Base-by-base conservation (phyloP, 2,329 filamentous ascomycete genomes). In the Monosporascus sp. region DNA sequence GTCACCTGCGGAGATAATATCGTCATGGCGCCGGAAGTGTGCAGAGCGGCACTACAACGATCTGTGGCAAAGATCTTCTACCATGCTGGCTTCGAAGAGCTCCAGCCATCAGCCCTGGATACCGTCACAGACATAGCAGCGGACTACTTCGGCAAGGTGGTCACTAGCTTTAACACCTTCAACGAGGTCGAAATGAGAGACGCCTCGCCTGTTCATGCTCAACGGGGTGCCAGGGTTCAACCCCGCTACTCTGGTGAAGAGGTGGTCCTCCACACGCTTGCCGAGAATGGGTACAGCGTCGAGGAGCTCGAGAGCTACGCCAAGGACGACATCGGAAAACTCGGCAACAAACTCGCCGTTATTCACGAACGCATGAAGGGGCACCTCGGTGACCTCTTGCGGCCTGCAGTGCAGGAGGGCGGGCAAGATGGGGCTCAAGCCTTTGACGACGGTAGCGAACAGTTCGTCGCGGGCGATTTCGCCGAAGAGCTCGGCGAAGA, bases 401-500 rank as follows among this genome's bases (percentile, higher is more conserved):
- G 94, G 24, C 94, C 94, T 48, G 94, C 93, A 28, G 80, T 99
- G 50, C 82, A 85, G 41, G 89, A 96, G 63, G 85, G 82, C 45
- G 88, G 88, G 37, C 82, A 84, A 35, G 94, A 97, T 66, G 94
- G 66, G 6, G 91, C 87, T 5, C 89, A 88, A 53, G 89, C 91
- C 7, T 99, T 99, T 78, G 91, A 95, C 58, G 94, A 99, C 64
- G 93, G 92, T 59, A 96, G 91, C 70, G 94, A 99, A 59, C 94
- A 97, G 68, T 99, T 97, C 63, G 86, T 97, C 48, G 91, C 89
- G 46, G 94, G 94, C 57, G 94, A 99, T 70, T 99, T 99, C 69
- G 94, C 94, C 1, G 94, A 97, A 68, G 94, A 99, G 63, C 88
- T 99, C 14, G 93, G 92, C 56, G 94, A 99, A 75, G 94, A 99